Evolutionary conservation across 768 basidiomycete genomes (phyloP), one percentile per base, ranked within the genome.

Genomic region (Lentinula sp.): DNA sequence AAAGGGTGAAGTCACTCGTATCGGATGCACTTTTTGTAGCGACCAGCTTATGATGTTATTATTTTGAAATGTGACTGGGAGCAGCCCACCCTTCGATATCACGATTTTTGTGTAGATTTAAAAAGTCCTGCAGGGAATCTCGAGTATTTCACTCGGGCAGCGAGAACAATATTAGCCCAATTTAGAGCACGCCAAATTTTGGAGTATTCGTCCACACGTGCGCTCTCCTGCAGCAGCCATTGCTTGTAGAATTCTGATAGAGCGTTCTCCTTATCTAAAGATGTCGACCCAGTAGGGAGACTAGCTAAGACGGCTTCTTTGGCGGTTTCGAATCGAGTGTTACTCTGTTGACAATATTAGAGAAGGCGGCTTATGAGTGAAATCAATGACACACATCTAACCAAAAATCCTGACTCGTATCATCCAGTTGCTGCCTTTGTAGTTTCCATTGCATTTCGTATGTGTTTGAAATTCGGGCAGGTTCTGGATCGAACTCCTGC

Each of bases 341-440:
- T 94, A 69, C 83, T 90, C 92, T 94, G 66, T 62, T 32, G 48
- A 37, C 20, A 48, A 37, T 39, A 51, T 32, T 63, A 66, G 48
- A 41, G 43, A 45, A 36, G 37, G 43, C 39, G 16, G 8, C 36
- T 20, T 23, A 23, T 12, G n/a, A 66, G 18, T 6, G n/a, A 5
- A 33, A 28, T 39, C 42, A 23, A 12, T n/a, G 28, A 80, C 89
- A 65, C 69, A 93, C 92, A 58, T 93, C 86, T 57, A 83, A 72
- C 92, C 92, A 94, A 70, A 91, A 94, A 16, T 78, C 73, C 59
- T 93, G 87, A 63, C 92, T 87, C 67, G 89, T 86, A 23, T 83
- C 77, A 67, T 93, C 90, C 20, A 92, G 72, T 60, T 86, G 84
- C 71, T 91, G 86, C 57, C 86, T 78, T 62, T 86, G 82, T 50